Percentiles rank a stretch among this genome's conserved stretches.
phyloP scores from a whole-genome alignment of 495 filamentous ascomycete genomes.

The Terfezia claveryi region DNA sequence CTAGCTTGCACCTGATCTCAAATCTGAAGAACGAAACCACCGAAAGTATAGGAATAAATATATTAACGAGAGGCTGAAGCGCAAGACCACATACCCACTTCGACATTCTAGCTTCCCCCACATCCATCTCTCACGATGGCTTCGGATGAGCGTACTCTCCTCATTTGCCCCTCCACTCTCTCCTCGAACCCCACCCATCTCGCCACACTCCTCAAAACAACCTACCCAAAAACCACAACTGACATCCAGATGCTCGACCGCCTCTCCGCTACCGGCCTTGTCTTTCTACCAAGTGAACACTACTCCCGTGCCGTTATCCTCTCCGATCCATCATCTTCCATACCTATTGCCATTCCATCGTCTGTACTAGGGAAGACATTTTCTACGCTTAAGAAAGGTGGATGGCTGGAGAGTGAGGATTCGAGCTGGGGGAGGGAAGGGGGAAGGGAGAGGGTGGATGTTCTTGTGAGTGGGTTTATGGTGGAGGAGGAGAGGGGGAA shows the following conservation, averaged over 20 bases:
- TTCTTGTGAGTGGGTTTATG: conserved; percentile 63
- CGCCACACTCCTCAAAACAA: conserved; percentile 30
- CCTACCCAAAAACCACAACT: conserved; percentile 48
- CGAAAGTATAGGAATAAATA: no score
- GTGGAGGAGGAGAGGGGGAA: conserved; percentile 28
- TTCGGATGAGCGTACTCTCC: conserved; percentile 31
- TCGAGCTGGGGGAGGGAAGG: conserved; percentile 12
- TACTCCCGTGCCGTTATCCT: conserved; percentile 80
- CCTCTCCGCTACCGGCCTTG: conserved; percentile 50
- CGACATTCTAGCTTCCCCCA: not conserved
- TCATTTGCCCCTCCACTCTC: conserved; percentile 54
- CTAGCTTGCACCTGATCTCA: no score
- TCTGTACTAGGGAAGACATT: conserved; percentile 46
- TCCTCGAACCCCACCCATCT: conserved; percentile 43
- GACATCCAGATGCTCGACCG: conserved; percentile 98
- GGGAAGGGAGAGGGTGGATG: conserved; percentile 36
- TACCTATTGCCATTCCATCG: conserved; percentile 15
- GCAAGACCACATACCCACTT: no score
- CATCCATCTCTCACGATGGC: not conserved
- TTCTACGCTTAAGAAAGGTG: conserved; percentile 47
- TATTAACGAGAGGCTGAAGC: no score
- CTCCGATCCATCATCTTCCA: conserved; percentile 42
- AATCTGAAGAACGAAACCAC: no score
- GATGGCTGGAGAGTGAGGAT: conserved; percentile 23
- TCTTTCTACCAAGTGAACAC: conserved; percentile 47